Conservation (phyloP, 768 basidiomycete species). For the Galerina sulciceps region DNA sequence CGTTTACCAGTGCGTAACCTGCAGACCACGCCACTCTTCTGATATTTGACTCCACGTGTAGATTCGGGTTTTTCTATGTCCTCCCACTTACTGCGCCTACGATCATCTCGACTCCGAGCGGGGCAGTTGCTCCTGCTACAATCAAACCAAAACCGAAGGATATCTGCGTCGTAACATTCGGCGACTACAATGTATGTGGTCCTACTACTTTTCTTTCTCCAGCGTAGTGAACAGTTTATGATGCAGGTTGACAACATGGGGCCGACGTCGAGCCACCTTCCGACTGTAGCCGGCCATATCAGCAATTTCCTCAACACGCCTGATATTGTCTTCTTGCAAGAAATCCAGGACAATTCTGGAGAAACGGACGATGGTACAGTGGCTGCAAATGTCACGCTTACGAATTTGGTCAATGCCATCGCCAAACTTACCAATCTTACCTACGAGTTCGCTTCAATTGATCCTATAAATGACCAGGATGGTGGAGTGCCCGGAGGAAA, state of each 20-base stretch:
- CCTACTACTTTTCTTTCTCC: not conserved
- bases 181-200: constrained; percentile 59
- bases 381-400: constrained; percentile 55
- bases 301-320: constrained; percentile 52
- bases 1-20: constrained; percentile 48
- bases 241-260: constrained; percentile 59
- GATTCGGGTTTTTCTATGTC: constrained; percentile 59
- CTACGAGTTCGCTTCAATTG: constrained; percentile 54
- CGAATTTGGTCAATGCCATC: constrained; percentile 55
- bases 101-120: constrained; percentile 41
- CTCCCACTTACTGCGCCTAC: constrained; percentile 59
- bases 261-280: constrained; percentile 51
- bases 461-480: constrained; percentile 57
- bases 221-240: not conserved
- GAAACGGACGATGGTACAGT: constrained; percentile 56
- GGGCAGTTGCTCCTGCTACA: constrained; percentile 40
- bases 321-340: constrained; percentile 66
- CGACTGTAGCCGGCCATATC: constrained; percentile 57
- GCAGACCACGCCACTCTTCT: not conserved
- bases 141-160: constrained; percentile 37
- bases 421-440: constrained; percentile 41
- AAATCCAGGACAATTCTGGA: constrained; percentile 65
- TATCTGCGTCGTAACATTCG: constrained; percentile 52
- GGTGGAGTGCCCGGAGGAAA: constrained; percentile 68
- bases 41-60: constrained; percentile 8